Base-by-base conservation (phyloP, 352 stramenopile species). In the Phytophthora pluvialis region DNA sequence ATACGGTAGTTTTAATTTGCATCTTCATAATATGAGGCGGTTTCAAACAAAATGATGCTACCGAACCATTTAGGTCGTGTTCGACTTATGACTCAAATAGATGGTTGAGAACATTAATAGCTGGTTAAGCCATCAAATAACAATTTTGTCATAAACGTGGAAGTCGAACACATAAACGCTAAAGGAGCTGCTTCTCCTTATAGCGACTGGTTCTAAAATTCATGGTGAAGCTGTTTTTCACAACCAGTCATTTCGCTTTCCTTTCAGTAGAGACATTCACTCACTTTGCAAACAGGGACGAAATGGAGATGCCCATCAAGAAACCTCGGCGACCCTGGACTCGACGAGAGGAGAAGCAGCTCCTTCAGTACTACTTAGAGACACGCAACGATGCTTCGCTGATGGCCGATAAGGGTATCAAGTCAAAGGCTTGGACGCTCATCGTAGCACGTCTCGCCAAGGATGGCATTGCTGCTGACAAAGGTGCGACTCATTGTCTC, bases 131-230 rank as follows among this genome's bases (percentile, higher is more conserved):
- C 31, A 9, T 35, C 9, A 4, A 35, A 35, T 35, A 35, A 9
- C 31, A 35, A 35, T 35, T 35, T 35, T 35, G 32, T 29, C 50
- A 31, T 26, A 59, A 48, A 47, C 10, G 11, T 39, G 50, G 0
- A 59, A 59, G 21, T 48, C 31, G 15, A 59, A 59, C 50, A 59
- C 50, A 49, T 28, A 29, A 48, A 38, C 21, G 16, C 39, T 43
- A 31, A 42, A 42, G 5, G 10, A 42, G 35, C 38, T 49, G 38
- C 3, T 43, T 60, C 12, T 3, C 16, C 13, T 7, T 13, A 13
- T 47, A 60, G 50, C 50, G 51, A 48, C 40, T 50, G 51, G 13
- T 60, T 60, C 11, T 50, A 15, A 60, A 42, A 60, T 50, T 43
- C 51, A 50, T 3, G 2, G 25, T 15, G 9, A 26, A 50, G 13